Percentiles rank a stretch among this genome's conserved stretches.
phyloP scores from a whole-genome alignment of 257 asterid genomes.

The Scutellaria baicalensis region DNA sequence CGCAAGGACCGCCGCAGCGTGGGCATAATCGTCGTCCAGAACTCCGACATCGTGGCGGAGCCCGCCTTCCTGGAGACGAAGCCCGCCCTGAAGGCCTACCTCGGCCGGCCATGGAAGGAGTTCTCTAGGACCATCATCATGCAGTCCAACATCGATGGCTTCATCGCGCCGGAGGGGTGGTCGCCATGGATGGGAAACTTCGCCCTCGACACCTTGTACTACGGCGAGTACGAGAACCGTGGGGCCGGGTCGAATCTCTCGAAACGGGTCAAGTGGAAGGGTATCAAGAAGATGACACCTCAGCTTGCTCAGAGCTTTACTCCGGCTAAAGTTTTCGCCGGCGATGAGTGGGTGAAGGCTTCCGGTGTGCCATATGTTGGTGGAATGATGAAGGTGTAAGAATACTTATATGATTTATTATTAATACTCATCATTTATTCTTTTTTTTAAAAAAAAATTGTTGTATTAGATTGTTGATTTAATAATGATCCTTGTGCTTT shows the following conservation, averaged over 20 bases:
- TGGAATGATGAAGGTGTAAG: slow-evolving; percentile 28
- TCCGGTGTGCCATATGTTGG: slow-evolving; percentile 44
- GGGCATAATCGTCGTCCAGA: slow-evolving; percentile 50
- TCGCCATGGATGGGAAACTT: slow-evolving; percentile 64
- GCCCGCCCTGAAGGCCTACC: slow-evolving; percentile 30
- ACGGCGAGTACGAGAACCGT: slow-evolving; percentile 59
- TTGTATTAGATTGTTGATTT: not conserved
- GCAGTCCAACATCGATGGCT: slow-evolving; percentile 48
- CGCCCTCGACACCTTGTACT: slow-evolving; percentile 48
- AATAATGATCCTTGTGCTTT: not conserved
- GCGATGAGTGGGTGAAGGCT: slow-evolving; percentile 44
- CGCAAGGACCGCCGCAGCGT: slow-evolving; percentile 44
- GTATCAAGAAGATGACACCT: slow-evolving; percentile 47
- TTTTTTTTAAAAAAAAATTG: not conserved
- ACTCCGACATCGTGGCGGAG: slow-evolving; percentile 43
- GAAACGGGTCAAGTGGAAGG: slow-evolving; percentile 61
- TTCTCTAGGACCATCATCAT: slow-evolving; percentile 62
- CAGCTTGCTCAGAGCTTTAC: slow-evolving; percentile 47
- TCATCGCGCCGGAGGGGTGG: slow-evolving; percentile 68
- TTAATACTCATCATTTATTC: not conserved
- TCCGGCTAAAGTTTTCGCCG: slow-evolving; percentile 25
- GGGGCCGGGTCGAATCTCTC: slow-evolving; percentile 52
- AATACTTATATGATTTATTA: not conserved
- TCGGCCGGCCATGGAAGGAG: slow-evolving; percentile 87
- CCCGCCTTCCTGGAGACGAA: slow-evolving; percentile 16